Evolutionary conservation across 805 yeast genomes (phyloP), one percentile per base, ranked within the genome.

Genomic region (Torulaspora quercuum): DNA sequence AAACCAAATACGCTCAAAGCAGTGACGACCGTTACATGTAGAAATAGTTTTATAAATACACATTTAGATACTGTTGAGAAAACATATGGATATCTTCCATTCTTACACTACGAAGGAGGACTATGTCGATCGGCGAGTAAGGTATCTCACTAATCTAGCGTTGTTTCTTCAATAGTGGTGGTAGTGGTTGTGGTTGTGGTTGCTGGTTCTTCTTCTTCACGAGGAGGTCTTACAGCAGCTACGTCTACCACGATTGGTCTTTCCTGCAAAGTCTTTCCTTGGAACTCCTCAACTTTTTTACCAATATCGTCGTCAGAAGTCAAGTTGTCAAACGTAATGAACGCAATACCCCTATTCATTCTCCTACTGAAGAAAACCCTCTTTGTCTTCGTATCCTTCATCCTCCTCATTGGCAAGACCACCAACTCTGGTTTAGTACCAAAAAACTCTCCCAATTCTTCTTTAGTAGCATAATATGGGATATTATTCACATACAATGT

Each of bases 191-290:
- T 34, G 7, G 23, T 23, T 3, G 29, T 13, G 10, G 47, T 50
- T 3, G 34, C 26, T 11, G 22, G 27, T 13, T 44, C 49, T 30
- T 51, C 63, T 15, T 54, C 57, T 18, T 54, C 60, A 21, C 52
- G 63, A 6, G 54, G 66, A 26, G 59, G 51, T 39, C 55, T 51
- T 21, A 45, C 42, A 45, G 83, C 73, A 13, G 95, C 95, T 49
- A 80, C 73, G 47, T 80, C 81, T 41, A 82, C 86, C 29, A 72
- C 64, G 41, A 88, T 64, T 33, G 68, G 69, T 59, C 84, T 75
- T 33, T 82, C 95, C 43, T 76, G 75, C 49, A 82, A 64, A 35
- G 69, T 72, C 52, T 69, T 70, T 35, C 87, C 94, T 46, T 82
- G 72, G 60, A 79, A 78, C 52, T 76, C 75, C 23, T 70, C 76